Evolutionary conservation across 306 rosid genomes (phyloP), one percentile per base, ranked within the genome.

Genomic region (Coriaria nepalensis): DNA sequence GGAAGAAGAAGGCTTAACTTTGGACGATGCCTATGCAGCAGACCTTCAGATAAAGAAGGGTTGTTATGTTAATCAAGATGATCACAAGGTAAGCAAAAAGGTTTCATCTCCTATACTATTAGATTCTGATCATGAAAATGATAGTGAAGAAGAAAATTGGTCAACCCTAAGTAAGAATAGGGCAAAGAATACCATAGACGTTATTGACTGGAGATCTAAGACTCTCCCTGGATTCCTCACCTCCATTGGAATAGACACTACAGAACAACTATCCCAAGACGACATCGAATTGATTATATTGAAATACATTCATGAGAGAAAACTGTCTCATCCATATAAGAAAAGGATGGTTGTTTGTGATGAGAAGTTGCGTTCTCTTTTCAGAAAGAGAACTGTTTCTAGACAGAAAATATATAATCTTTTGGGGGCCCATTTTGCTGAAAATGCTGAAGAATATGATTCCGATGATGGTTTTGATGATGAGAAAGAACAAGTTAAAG

Each of bases 181-280:
- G n/a, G 38, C 55, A 9, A 61, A 55, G 51, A n/a, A n/a, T n/a
- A 34, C 53, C 37, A 53, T 9, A 37, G 65, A 70, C 33, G 64
- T 66, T 8, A 5, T 12, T 2, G 77, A 77, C 40, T 79, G 87
- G 94, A 80, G 73, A 50, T 87, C 96, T 38, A 73, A 71, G 59
- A 72, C 81, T 42, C 82, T 87, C 33, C 37, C 55, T 37, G 66
- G 56, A 38, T 82, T 87, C 75, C 94, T 87, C 35, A 49, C 34
- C 53, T 87, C 75, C 40, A 61, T 73, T 46, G 80, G 82, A 40
- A 69, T 60, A 47, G 78, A 73, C 48, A 38, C 59, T 64, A 62
- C 47, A 47, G 42, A 70, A 55, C 69, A 67, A 14, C 13, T 79
- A 47, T 38, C 76, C 4, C 82, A 11, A 35, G 54, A 37, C 45